Evolutionary conservation across 768 basidiomycete species (phyloP).

Genomic region (Podaxis carcinomalis): DNA sequence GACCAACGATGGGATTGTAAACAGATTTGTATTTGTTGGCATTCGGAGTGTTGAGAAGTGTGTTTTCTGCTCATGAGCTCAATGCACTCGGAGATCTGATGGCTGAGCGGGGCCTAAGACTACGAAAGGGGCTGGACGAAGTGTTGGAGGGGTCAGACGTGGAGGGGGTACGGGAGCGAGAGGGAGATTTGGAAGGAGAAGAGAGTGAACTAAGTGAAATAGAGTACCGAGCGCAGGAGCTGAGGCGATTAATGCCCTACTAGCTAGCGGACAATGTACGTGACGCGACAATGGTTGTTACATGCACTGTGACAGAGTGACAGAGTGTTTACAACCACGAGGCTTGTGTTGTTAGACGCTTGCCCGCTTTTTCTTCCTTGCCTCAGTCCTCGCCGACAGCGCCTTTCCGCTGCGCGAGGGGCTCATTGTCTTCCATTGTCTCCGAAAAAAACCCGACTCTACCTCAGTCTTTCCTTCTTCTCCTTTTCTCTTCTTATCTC

Average conservation of each 20-base stretch:
- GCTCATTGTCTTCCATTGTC: conserved; percentile 11
- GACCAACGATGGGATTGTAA: background rate
- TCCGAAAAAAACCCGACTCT: conserved; percentile 4
- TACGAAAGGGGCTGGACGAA: conserved; percentile 60
- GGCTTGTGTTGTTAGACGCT: conserved; percentile 7
- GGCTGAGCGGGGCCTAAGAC: conserved; percentile 69
- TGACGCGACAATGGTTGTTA: background rate
- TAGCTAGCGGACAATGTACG: conserved; percentile 18
- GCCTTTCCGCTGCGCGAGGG: conserved; percentile 11
- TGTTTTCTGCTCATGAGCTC: conserved; percentile 59
- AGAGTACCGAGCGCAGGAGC: conserved; percentile 53
- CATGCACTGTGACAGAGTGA: conserved; percentile 16
- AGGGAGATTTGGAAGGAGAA: conserved; percentile 36
- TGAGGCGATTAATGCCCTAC: conserved; percentile 62
- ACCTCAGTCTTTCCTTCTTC: conserved; percentile 10
- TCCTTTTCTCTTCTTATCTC: conserved; percentile 11
- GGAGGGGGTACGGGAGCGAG: conserved; percentile 23
- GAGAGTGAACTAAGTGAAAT: conserved; percentile 64
- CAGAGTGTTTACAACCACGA: conserved; percentile 25
- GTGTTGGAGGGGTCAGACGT: conserved; percentile 35
- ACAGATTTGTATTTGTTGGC: conserved; percentile 75
- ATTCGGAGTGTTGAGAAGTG: conserved; percentile 63
- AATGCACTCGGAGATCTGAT: conserved; percentile 63
- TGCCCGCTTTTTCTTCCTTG: conserved; percentile 9
- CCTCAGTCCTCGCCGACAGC: conserved; percentile 14